phyloP scores from a whole-genome alignment of 306 rosid genomes.

The Rosa chinensis region DNA sequence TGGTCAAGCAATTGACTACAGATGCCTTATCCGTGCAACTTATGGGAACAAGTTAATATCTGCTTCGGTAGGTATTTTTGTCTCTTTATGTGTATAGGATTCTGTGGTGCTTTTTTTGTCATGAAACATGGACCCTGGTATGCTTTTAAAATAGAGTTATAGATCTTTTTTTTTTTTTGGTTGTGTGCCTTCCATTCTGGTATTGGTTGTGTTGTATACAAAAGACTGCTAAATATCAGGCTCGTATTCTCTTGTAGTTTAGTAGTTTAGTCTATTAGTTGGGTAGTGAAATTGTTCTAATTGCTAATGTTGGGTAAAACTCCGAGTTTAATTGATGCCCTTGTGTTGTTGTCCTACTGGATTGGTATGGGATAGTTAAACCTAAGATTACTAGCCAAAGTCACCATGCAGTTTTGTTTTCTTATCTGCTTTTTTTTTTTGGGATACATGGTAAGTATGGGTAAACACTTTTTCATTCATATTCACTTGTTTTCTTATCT shows the following conservation, averaged over 20 bases:
- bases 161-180: background rate
- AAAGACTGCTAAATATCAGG: background rate
- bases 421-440: too few relatives aligned
- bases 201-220: too few relatives aligned
- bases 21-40: conserved; percentile 94
- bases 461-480: too few relatives aligned
- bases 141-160: background rate
- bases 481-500: background rate
- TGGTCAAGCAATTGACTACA: conserved; percentile 65
- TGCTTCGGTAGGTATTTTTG: conserved; percentile 60
- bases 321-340: background rate
- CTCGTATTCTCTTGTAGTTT: background rate
- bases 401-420: too few relatives aligned
- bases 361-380: too few relatives aligned
- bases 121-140: background rate
- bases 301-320: background rate
- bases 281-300: background rate
- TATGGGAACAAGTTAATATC: conserved; percentile 88
- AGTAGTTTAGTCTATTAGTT: background rate
- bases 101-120: background rate
- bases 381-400: background rate
- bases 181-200: background rate
- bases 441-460: too few relatives aligned
- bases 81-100: background rate
- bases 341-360: background rate